phyloP scores from a whole-genome alignment of 768 basidiomycete species.

The Termitomyces sp. region DNA sequence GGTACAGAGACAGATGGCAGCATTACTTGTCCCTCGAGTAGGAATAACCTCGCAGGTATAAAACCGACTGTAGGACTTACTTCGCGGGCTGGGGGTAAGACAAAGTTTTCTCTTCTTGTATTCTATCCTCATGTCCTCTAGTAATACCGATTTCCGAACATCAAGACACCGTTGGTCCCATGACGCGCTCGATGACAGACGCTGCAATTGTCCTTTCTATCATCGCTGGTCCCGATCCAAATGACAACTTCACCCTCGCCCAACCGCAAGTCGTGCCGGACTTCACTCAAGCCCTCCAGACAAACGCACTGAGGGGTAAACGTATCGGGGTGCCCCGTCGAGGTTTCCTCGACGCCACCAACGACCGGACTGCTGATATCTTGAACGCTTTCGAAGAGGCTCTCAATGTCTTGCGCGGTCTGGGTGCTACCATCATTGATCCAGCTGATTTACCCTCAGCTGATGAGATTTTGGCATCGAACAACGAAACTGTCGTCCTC shows the following conservation, averaged over 20 bases:
- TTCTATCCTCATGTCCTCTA: conserved; percentile 13
- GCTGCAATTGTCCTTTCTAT: conserved; percentile 51
- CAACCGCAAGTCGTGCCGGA: conserved; percentile 51
- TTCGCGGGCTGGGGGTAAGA: conserved; percentile 51
- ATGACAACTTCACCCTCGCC: conserved; percentile 48
- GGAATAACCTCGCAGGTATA: conserved; percentile 54
- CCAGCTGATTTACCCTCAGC: conserved; percentile 58
- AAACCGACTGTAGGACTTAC: conserved; percentile 59
- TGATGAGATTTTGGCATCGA: conserved; percentile 40
- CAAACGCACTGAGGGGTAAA: conserved; percentile 42
- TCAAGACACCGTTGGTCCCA: conserved; percentile 57
- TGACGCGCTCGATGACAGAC: conserved; percentile 48
- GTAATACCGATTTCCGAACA: conserved; percentile 54
- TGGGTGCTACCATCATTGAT: conserved; percentile 54
- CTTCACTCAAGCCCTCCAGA: conserved; percentile 47
- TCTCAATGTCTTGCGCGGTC: conserved; percentile 27
- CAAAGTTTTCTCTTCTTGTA: neutral
- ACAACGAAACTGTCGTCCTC: conserved; percentile 54
- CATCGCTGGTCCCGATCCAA: conserved; percentile 50
- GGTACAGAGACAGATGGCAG: conserved; percentile 52
- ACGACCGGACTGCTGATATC: conserved; percentile 30
- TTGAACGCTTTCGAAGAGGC: conserved; percentile 35
- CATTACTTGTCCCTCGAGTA: conserved; percentile 45
- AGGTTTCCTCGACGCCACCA: conserved; percentile 29
- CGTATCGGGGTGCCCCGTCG: conserved; percentile 50